phyloP scores from a whole-genome alignment of 2,329 filamentous ascomycete species.

The Capronia americana region DNA sequence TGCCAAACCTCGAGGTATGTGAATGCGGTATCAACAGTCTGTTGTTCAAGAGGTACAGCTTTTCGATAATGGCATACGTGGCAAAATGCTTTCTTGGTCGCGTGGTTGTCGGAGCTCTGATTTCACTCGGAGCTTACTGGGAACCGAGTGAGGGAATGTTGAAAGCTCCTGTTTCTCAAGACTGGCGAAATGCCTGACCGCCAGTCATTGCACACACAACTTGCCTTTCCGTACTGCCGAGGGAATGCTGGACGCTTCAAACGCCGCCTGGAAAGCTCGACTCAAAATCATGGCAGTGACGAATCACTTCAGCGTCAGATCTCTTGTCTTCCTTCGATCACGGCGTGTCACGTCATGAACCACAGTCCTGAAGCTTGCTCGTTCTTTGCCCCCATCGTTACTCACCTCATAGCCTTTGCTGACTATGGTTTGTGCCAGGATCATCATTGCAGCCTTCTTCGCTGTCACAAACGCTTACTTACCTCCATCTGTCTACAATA shows the following conservation, averaged over 20 bases:
- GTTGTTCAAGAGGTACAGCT: neutral
- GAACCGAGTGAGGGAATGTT: neutral
- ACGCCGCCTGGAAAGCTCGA: neutral
- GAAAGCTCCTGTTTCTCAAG: neutral
- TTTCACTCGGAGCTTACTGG: neutral
- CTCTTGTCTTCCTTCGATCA: neutral
- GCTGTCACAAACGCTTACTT: neutral
- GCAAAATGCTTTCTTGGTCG: neutral
- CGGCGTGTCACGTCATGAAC: neutral
- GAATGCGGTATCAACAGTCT: neutral
- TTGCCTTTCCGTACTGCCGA: neutral
- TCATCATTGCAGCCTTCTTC: neutral
- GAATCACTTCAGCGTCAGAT: neutral
- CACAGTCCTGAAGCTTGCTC: neutral
- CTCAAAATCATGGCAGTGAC: neutral
- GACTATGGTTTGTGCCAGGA: constrained; percentile 10
- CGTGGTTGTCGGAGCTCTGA: neutral
- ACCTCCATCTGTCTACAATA: neutral
- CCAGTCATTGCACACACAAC: neutral
- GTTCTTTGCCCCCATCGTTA: neutral
- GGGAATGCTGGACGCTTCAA: neutral
- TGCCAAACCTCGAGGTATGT: neutral
- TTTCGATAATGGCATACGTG: neutral
- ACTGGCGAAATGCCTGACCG: neutral
- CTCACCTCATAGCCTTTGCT: neutral